Base-by-base conservation (phyloP, 2,329 filamentous ascomycete genomes). In the Capronia epimyces region DNA sequence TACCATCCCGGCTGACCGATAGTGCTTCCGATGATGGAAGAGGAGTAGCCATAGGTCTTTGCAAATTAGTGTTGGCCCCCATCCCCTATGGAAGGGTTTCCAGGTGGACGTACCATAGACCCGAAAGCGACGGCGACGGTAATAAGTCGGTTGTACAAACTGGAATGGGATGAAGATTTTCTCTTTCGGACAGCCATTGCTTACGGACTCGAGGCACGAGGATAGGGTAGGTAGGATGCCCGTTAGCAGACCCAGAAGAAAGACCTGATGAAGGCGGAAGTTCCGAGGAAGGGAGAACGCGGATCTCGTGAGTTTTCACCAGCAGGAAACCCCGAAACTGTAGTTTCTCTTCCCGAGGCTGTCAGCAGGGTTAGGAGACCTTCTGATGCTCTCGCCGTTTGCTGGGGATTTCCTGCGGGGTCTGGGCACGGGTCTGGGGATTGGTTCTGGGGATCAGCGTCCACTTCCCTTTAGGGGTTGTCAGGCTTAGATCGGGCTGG, bases 1-100 rank as follows among this genome's bases (percentile, higher is more conserved):
- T 72, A 73, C 64, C 74, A 74, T 25, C 64, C 67, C 3, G 72
- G 70, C 50, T 75, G 71, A 1, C 72, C 73, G 44, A 75, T 67
- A 1, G 71, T 74, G 10, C 69, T 71, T 6, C 68, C 66, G 31
- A 75, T 72, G 42, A 68, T 60, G n/a, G 65, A 61, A 25, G 64
- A 59, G 24, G 63, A 59, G 51, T 66, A 67, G 21, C 64, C 63
- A 55, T 62, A 65, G n/a, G 55, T 58, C 55, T 58, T 21, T 8
- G 9, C 22, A 47, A 18, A 12, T 41, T n/a, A 13, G 10, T 12
- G 18, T 34, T 16, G n/a, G 31, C 6, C 31, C n/a, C 1, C 13
- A n/a, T 16, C 22, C 29, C 10, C 10, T 27, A 18, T 39, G 41
- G n/a, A 32, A 16, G n/a, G n/a, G 13, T 25, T 3, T 16, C 2